Conservation (phyloP, 495 filamentous ascomycete species). For the Tuber microsphaerosporum region DNA sequence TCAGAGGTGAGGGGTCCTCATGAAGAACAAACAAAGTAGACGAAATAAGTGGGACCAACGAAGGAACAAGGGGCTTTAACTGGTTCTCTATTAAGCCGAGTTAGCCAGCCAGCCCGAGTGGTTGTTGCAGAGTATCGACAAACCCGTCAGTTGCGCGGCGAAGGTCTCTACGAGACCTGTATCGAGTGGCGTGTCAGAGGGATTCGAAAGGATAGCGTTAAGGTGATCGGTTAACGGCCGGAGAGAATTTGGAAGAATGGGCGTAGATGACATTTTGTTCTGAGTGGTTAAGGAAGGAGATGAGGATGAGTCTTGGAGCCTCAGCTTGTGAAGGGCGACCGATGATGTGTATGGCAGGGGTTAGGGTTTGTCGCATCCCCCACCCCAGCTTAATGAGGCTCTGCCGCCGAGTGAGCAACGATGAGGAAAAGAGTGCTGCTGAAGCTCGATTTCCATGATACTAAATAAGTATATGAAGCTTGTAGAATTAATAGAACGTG, state of each 20-base stretch:
- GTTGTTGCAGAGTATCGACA: not conserved
- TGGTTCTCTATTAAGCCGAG: constrained; percentile 15
- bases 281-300: not conserved
- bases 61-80: constrained; percentile 18
- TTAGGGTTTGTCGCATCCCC: not conserved
- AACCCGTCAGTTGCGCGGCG: constrained; percentile 29
- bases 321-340: not conserved
- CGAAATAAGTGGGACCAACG: constrained; percentile 24
- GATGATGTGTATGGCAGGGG: not conserved
- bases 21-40: constrained; percentile 14
- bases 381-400: not conserved
- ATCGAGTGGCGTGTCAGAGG: constrained; percentile 21
- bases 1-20: constrained; percentile 29
- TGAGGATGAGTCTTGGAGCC: not conserved
- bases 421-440: not conserved
- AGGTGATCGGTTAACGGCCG: constrained; percentile 21
- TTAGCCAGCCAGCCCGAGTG: not conserved
- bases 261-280: not conserved
- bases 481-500: not conserved
- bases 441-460: not conserved
- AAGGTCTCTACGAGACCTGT: constrained; percentile 31
- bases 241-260: constrained; percentile 4
- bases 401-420: not conserved
- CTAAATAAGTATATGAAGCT: not conserved
- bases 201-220: constrained; percentile 18